A percentile compares a stretch with the other conserved stretches of the same genome.
Conservation (phyloP, 139 green algal species). For the Pleodorina starrii region DNA sequence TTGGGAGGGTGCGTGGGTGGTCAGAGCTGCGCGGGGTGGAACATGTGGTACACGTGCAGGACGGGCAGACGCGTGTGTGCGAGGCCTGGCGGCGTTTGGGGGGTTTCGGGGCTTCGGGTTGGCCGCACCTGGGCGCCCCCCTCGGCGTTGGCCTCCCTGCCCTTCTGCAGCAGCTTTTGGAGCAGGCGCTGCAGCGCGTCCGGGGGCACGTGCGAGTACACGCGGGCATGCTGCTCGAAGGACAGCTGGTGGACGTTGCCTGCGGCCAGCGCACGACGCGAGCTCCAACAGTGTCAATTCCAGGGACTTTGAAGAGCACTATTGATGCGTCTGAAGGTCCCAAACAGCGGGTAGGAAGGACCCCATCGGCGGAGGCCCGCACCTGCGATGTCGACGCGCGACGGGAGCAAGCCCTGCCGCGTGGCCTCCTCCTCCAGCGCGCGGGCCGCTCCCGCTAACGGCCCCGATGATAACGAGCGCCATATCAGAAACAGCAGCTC, state of each 20-base stretch:
- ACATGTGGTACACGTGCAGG: too few species aligned
- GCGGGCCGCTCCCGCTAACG: background rate
- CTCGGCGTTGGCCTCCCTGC: background rate
- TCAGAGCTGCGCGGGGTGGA: too few species aligned
- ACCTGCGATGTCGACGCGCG: slow-evolving; percentile 57
- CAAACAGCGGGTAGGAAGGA: too few species aligned
- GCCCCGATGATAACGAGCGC: background rate
- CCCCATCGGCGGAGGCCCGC: too few species aligned
- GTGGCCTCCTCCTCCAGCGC: slow-evolving; percentile 62
- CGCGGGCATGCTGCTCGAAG: slow-evolving; percentile 47
- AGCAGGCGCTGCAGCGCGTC: slow-evolving; percentile 63
- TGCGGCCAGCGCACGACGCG: too few species aligned
- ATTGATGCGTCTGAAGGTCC: too few species aligned
- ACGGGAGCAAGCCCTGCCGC: slow-evolving; percentile 68
- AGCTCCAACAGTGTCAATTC: too few species aligned
- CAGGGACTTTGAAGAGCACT: too few species aligned
- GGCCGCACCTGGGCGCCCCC: background rate
- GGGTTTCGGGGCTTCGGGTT: too few species aligned
- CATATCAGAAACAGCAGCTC: slow-evolving; percentile 50
- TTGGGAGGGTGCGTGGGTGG: too few species aligned
- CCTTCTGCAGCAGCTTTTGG: slow-evolving; percentile 55
- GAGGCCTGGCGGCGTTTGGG: too few species aligned
- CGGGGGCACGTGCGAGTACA: slow-evolving; percentile 59
- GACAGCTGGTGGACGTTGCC: slow-evolving; percentile 46
- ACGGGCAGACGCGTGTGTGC: too few species aligned